A percentile compares a stretch with the other conserved stretches of the same genome.
phyloP scores from a whole-genome alignment of 73 alveolate genomes.

The Tetrahymena thermophila region DNA sequence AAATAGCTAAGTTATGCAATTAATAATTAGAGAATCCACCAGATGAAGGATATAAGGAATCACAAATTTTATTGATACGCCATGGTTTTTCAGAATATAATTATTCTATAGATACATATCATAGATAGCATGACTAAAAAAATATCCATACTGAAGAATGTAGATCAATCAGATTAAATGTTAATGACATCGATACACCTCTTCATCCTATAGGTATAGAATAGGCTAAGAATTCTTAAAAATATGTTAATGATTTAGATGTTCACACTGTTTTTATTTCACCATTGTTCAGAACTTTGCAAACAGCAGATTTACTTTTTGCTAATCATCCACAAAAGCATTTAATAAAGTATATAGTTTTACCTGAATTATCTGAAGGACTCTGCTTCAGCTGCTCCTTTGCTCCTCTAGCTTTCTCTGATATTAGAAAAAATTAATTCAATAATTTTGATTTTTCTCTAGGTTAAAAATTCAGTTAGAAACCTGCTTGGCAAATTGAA shows the following conservation, averaged over 20 bases:
- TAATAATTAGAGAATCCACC: not conserved
- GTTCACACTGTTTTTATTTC: not conserved
- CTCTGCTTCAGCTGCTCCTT: not conserved
- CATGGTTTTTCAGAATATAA: not conserved
- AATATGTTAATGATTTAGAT: not conserved
- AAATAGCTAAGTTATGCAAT: not conserved
- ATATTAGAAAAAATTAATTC: not conserved
- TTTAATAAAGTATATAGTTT: not conserved
- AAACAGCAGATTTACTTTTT: not conserved
- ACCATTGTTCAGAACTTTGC: not conserved
- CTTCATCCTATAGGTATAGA: not conserved
- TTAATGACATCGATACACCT: not conserved
- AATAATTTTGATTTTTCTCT: not conserved
- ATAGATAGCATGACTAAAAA: not conserved
- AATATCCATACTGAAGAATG: not conserved
- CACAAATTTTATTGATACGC: not conserved
- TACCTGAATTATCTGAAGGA: not conserved
- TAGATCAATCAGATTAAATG: not conserved
- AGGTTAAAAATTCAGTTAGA: not conserved
- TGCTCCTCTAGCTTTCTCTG: not conserved
- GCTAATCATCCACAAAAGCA: not conserved
- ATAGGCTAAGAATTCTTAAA: not conserved
- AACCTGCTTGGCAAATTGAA: not conserved
- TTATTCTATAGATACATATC: not conserved
- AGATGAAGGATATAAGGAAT: not conserved